A percentile compares a stretch with the other conserved stretches of the same genome.
Evolutionary conservation across 441 rosid genomes (phyloP).

Genomic region (Eruca vesicaria): DNA sequence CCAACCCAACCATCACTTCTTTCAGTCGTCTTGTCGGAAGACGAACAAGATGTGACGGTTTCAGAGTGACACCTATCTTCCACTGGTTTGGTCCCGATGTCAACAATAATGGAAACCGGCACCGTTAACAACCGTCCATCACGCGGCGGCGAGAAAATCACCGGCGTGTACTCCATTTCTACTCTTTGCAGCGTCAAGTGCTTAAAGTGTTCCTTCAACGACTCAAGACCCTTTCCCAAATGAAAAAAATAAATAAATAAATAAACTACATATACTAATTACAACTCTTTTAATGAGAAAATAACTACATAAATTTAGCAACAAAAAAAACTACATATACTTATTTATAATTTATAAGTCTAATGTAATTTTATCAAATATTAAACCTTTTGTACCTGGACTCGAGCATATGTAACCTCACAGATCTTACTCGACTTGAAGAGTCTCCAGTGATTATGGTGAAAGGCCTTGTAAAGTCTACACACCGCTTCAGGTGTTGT

Average conservation of each 20-base stretch:
- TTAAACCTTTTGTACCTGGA: conserved; percentile 48
- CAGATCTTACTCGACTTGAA: conserved; percentile 81
- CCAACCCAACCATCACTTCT: conserved; percentile 25
- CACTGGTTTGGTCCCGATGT: not conserved
- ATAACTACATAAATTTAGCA: too few species aligned
- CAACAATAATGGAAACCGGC: conserved; percentile 45
- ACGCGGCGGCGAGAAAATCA: conserved; percentile 76
- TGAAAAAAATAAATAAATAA: not conserved
- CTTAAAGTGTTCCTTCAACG: conserved; percentile 77
- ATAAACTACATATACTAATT: too few species aligned
- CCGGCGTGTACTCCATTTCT: conserved; percentile 71
- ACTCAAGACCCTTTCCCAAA: conserved; percentile 58
- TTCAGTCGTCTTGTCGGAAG: conserved; percentile 24
- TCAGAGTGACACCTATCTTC: not conserved
- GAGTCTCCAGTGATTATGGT: conserved; percentile 74
- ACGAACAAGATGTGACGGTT: not conserved
- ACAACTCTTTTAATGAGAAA: too few species aligned
- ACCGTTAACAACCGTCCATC: conserved; percentile 63
- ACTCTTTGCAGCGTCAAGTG: conserved; percentile 63
- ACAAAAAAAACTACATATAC: too few species aligned
- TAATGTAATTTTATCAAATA: not conserved
- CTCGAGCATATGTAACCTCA: conserved; percentile 79
- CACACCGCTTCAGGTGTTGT: conserved; percentile 73
- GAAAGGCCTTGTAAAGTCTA: conserved; percentile 81
- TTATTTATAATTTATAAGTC: too few species aligned